phyloP scores from a whole-genome alignment of 371 early-diverging fungal species.

The Mucor indicus region DNA sequence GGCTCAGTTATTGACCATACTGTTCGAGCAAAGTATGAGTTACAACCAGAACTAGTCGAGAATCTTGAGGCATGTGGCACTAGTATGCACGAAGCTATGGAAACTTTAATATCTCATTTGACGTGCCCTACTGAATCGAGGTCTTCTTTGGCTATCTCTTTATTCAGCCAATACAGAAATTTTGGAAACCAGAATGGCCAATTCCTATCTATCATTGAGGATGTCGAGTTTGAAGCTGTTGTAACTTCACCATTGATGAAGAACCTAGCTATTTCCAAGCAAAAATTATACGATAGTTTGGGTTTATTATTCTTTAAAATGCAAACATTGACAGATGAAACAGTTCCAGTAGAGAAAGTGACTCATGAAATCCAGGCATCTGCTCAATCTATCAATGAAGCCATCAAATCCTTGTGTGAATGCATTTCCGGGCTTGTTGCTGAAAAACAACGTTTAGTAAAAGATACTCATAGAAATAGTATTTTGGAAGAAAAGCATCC shows the following conservation, averaged over 20 bases:
- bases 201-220: slow-evolving; percentile 38
- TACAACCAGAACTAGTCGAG: slow-evolving; percentile 26
- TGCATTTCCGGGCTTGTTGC: slow-evolving; percentile 17
- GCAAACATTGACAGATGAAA: slow-evolving; percentile 57
- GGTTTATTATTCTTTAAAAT: slow-evolving; percentile 64
- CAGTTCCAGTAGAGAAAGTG: slow-evolving; percentile 8
- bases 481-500: too few species aligned
- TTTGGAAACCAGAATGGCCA: slow-evolving; percentile 42
- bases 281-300: slow-evolving; percentile 64
- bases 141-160: slow-evolving; percentile 50
- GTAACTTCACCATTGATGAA: slow-evolving; percentile 17
- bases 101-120: slow-evolving; percentile 22
- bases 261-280: slow-evolving; percentile 21
- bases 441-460: slow-evolving; percentile 4
- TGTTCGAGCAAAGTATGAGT: slow-evolving; percentile 19
- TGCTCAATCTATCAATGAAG: slow-evolving; percentile 19
- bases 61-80: slow-evolving; percentile 32
- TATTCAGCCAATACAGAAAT: slow-evolving; percentile 50
- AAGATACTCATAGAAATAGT: too few species aligned
- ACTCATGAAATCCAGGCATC: slow-evolving; percentile 16
- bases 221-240: slow-evolving; percentile 29
- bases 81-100: slow-evolving; percentile 36
- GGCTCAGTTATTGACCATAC: too few species aligned
- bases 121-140: slow-evolving; percentile 19
- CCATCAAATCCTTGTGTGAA: slow-evolving; percentile 22